Evolutionary conservation across 176 grass and related monocot genomes (phyloP), one percentile per base, ranked within the genome.

Genomic region (Chloris gayana): DNA sequence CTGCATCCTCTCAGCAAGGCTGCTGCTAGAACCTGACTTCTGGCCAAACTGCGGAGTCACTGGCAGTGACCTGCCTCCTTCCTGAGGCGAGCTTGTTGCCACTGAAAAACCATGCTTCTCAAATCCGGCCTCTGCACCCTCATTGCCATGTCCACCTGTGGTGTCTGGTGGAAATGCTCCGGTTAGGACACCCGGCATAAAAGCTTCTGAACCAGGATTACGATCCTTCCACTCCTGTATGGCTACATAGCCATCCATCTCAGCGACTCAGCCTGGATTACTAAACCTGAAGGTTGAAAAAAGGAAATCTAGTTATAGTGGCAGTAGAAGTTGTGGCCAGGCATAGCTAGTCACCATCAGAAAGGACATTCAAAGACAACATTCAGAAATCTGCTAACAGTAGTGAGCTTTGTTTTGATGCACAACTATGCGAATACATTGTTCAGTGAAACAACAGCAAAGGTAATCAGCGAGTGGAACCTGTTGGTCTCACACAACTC

Each of bases 1-100:
- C 26, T 84, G 78, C 88, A 87, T 83, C 62, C 92, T 86, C 73
- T 91, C 92, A 21, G 80, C 81, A 7, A 94, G 78, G 24, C 89
- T 83, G 70, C 77, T 73, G 19, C 60, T 22, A 35, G 54, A 53
- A 35, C 60, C 72, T 32, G 75, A 56, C 69, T 79, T 88, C 51
- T 58, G 80, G 32, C 72, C 68, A 61, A 91, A 91, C 51, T 78
- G 85, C 14, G 77, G 82, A 18, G 76, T 84, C 63, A 74, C 10
- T 13, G 71, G 56, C 59, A 67, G 37, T 27, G 42, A 17, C 77
- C 65, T 54, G 0, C 47, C 69, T 44, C 84, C 81, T 49, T 80
- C 76, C 57, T 22, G 42, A 60, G 69, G 78, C 14, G 82, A 33
- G 30, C 32, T 68, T 10, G 59, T 33, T 18, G 21, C 67, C 33